Conservation (phyloP, 345 rosid species). For the Reutealis trisperma region DNA sequence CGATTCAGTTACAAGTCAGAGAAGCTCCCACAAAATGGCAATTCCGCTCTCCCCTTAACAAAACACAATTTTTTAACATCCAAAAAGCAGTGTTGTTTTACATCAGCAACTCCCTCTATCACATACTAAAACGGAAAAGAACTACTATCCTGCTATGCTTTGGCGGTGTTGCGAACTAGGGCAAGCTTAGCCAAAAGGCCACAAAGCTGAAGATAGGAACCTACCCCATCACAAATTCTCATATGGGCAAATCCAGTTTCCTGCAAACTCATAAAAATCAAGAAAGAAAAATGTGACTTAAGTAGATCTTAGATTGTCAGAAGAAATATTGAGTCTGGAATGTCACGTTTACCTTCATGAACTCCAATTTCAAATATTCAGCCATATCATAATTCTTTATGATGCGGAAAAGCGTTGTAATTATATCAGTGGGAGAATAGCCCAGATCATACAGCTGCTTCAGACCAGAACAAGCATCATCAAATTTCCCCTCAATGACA, state of each 20-base stretch:
- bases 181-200: slow-evolving; percentile 92
- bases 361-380: slow-evolving; percentile 88
- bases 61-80: not conserved
- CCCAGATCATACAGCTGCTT: slow-evolving; percentile 92
- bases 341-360: slow-evolving; percentile 69
- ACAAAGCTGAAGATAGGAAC: slow-evolving; percentile 92
- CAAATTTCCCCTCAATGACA: slow-evolving; percentile 83
- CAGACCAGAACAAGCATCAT: slow-evolving; percentile 81
- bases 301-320: too few species aligned
- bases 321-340: not conserved
- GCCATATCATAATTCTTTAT: slow-evolving; percentile 92
- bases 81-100: not conserved
- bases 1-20: not conserved
- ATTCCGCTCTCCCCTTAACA: not conserved
- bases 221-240: slow-evolving; percentile 97
- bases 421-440: slow-evolving; percentile 95
- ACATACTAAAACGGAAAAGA: not conserved
- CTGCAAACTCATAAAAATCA: slow-evolving; percentile 38
- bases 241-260: slow-evolving; percentile 97
- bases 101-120: not conserved
- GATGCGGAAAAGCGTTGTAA: slow-evolving; percentile 89
- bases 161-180: slow-evolving; percentile 70
- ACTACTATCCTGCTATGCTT: slow-evolving; percentile 49
- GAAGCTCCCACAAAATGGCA: slow-evolving; percentile 1
- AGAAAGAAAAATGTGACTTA: not conserved